A percentile compares a stretch with the other conserved stretches of the same genome.
Conservation (phyloP, 176 grass and related monocot species). For the Oryza officinalis region DNA sequence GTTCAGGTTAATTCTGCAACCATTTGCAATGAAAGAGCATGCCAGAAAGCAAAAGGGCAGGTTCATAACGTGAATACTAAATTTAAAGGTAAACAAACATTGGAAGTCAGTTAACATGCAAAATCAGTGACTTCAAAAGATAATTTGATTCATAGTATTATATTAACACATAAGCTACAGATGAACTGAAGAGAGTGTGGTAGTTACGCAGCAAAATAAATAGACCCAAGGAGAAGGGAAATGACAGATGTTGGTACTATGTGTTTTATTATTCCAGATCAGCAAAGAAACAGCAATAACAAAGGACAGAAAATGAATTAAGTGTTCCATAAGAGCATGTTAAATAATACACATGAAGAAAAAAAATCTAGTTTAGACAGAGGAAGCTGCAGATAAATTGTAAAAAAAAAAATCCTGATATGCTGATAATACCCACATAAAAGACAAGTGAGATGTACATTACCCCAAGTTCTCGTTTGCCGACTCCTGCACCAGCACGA, state of each 20-base stretch:
- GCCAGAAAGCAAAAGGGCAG: constrained; percentile 11
- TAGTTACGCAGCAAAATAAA: neutral
- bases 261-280: constrained; percentile 7
- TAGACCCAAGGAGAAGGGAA: neutral
- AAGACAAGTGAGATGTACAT: constrained; percentile 19
- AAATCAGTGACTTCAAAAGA: neutral
- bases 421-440: neutral
- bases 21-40: neutral
- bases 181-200: neutral
- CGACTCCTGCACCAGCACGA: constrained; percentile 57
- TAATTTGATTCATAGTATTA: constrained; percentile 4
- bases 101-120: neutral
- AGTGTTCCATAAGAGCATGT: neutral
- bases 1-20: neutral
- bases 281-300: neutral
- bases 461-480: constrained; percentile 75
- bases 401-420: neutral
- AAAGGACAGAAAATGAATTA: neutral
- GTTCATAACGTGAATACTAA: neutral
- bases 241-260: neutral
- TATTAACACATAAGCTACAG: neutral
- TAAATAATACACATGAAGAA: constrained; percentile 11
- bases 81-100: neutral
- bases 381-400: neutral
- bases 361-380: neutral